Percentiles rank a stretch among this genome's conserved stretches.
Evolutionary conservation across 352 stramenopile species (phyloP).

Genomic region (Phytophthora litchii): DNA sequence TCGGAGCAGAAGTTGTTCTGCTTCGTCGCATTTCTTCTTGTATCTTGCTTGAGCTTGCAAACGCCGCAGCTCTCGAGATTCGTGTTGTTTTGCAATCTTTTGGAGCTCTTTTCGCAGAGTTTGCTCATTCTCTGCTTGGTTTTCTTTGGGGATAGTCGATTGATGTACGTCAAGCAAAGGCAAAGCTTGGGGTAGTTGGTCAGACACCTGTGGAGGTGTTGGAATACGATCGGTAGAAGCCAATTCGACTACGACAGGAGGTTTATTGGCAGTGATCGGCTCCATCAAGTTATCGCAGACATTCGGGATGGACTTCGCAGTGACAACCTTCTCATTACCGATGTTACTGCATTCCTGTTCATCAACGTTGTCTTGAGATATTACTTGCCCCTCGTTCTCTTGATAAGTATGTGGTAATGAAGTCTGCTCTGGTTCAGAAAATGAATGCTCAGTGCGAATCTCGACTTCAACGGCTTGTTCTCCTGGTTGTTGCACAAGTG

Average conservation of each 20-base stretch:
- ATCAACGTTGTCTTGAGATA: neutral
- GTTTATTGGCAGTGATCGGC: neutral
- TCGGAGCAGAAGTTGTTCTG: conserved; percentile 13
- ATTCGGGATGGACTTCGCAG: neutral
- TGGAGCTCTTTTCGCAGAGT: conserved; percentile 7
- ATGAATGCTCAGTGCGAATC: neutral
- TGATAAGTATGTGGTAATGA: neutral
- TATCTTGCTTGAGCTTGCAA: conserved; percentile 17
- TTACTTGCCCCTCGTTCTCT: neutral
- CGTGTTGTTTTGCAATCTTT: conserved; percentile 25
- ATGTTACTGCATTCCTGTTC: neutral
- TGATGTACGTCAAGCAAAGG: neutral
- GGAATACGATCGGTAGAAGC: neutral
- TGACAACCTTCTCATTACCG: neutral
- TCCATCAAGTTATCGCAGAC: neutral
- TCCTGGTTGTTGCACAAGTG: neutral
- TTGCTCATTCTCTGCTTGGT: neutral
- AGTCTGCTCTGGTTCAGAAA: neutral
- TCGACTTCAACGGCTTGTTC: neutral
- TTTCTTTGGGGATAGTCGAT: neutral
- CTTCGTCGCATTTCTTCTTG: conserved; percentile 19
- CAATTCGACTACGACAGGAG: neutral
- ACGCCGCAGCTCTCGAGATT: conserved; percentile 20
- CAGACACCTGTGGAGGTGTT: neutral
- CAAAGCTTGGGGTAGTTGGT: neutral